A percentile compares a stretch with the other conserved stretches of the same genome.
These are phyloP conservation scores for Carex littledalei DNA, from an alignment of 176 grass and related monocot genomes.

Conservation along the genomic window DNA sequence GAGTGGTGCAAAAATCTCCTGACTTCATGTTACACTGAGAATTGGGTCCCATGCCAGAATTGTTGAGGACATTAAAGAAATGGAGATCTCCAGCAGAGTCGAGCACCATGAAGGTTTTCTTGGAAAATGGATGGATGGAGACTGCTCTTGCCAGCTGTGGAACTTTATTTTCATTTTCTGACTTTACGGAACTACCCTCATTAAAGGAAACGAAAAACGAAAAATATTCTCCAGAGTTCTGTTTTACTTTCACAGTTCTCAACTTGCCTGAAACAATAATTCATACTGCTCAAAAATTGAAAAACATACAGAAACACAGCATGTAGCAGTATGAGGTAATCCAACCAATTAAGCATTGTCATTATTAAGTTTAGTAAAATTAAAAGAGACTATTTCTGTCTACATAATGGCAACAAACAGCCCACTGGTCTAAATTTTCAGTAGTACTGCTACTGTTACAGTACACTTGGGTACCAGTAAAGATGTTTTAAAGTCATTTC, in stretches of 20 bases:
- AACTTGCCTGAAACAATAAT: slow-evolving; percentile 70
- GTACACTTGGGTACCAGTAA: not conserved
- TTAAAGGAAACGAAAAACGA: slow-evolving; percentile 44
- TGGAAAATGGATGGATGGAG: slow-evolving; percentile 60
- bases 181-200: slow-evolving; percentile 25
- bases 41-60: slow-evolving; percentile 27
- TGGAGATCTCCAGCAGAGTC: slow-evolving; percentile 79
- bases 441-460: not conserved
- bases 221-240: slow-evolving; percentile 59
- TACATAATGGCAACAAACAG: not conserved
- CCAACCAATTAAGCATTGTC: not conserved
- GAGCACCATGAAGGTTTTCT: slow-evolving; percentile 64
- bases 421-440: not conserved
- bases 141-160: slow-evolving; percentile 42
- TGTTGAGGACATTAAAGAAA: slow-evolving; percentile 38
- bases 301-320: not conserved
- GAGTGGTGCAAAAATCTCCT: slow-evolving; percentile 29
- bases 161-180: slow-evolving; percentile 26
- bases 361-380: not conserved
- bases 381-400: not conserved
- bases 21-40: slow-evolving; percentile 19
- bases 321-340: not conserved
- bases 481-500: not conserved
- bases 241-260: slow-evolving; percentile 65
- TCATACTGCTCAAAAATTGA: slow-evolving; percentile 14